Base-by-base conservation (phyloP, 352 stramenopile genomes). In the Pythium rhizo-oryzae region DNA sequence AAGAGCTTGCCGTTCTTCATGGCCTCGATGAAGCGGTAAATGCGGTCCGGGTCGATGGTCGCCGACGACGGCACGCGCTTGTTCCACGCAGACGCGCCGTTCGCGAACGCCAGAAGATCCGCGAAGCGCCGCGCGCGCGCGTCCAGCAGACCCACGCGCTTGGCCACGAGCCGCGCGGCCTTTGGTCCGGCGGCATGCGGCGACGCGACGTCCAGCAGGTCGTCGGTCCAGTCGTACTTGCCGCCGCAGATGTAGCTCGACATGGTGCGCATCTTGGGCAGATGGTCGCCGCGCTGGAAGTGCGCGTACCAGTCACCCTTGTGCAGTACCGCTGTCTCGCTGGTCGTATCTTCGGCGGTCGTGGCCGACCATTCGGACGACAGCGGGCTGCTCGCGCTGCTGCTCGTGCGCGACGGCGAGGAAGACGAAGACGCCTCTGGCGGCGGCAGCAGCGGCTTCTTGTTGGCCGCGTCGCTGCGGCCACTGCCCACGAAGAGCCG, bases 61-160 rank as follows among this genome's bases (percentile, higher is more conserved):
- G 25, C 52, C 24, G 78, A 79, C 35, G 80, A 78, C 16, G 75
- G 56, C 23, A 94, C 68, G 18, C 76, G 81, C 33, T 76, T 71
- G 70, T 92, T 94, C 84, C 86, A 92, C 62, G 84, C 83, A 8
- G 86, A 92, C 49, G 65, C 79, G 59, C 83, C 77, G 28, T 81
- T 76, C 18, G 84, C 81, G 66, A 94, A 94, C n/a, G 78, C 69
- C 15, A 74, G 51, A 39, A 94, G 66, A 30, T 94, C 82, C 50
- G 67, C 33, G 43, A 89, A 82, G 7, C 77, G 68, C 6, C 76
- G 74, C 56, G 75, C 67, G 23, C 84, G 79, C 23, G 84, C 85
- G 63, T 89, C 77, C 15, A 87, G 61, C 16, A 94, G 72, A 50
- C 76, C 79, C n/a, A 85, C 54, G 13, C 86, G 80, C 70, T 70